Percentiles rank a stretch among this genome's conserved stretches.
These are phyloP conservation scores for Echium plantagineum DNA, from an alignment of 257 asterid species.

Conservation along the genomic window DNA sequence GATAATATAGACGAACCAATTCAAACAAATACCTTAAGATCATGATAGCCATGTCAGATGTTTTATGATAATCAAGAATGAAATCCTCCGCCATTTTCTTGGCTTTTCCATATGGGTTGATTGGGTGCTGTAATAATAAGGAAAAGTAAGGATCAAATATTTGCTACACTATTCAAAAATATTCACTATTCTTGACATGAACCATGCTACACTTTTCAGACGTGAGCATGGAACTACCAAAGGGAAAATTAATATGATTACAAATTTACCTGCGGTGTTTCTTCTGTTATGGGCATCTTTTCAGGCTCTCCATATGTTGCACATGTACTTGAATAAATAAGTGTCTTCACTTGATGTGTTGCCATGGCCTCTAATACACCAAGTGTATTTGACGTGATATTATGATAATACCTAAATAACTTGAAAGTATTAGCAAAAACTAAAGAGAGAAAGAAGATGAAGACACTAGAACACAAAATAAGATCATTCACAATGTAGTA, in stretches of 20 bases:
- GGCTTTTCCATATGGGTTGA: slow-evolving; percentile 95
- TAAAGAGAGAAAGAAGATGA: background rate
- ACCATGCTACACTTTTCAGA: background rate
- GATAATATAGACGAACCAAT: background rate
- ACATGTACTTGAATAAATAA: slow-evolving; percentile 85
- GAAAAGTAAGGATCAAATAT: slow-evolving; percentile 12
- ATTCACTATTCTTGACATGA: background rate
- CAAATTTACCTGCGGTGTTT: slow-evolving; percentile 49
- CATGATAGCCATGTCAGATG: slow-evolving; percentile 89
- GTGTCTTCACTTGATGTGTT: slow-evolving; percentile 46
- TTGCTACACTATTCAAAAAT: background rate
- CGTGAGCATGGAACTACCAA: background rate
- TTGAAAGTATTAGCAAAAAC: slow-evolving; percentile 10
- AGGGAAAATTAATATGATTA: background rate
- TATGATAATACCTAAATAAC: slow-evolving; percentile 78
- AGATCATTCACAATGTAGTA: background rate
- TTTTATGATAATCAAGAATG: slow-evolving; percentile 76
- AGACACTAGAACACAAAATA: background rate
- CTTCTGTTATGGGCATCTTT: slow-evolving; percentile 82
- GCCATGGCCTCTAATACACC: slow-evolving; percentile 73
- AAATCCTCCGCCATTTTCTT: slow-evolving; percentile 98
- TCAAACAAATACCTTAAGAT: slow-evolving; percentile 50
- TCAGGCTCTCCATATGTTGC: slow-evolving; percentile 95
- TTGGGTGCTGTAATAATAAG: slow-evolving; percentile 49
- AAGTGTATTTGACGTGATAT: slow-evolving; percentile 86